These are phyloP conservation scores for Globisporangium megalacanthum DNA, from an alignment of 352 stramenopile species.

Conservation along the genomic window DNA sequence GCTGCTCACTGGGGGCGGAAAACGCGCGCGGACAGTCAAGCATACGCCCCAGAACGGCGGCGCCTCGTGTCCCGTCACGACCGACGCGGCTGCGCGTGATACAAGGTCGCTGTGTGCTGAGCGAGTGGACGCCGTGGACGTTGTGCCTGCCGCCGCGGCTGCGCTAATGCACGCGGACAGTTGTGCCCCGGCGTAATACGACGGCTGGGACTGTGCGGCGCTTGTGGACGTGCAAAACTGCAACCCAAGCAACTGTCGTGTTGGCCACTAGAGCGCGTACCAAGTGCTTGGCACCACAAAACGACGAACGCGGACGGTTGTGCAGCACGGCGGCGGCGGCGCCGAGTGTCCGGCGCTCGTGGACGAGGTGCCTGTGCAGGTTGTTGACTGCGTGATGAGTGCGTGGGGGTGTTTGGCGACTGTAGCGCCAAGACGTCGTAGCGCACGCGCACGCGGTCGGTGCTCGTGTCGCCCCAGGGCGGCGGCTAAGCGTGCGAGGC, in stretches of 20 bases:
- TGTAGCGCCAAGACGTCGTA: slow-evolving; percentile 34
- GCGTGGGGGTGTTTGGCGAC: slow-evolving; percentile 34
- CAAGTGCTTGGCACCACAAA: slow-evolving; percentile 37
- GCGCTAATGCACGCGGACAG: slow-evolving; percentile 37
- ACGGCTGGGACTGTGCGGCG: slow-evolving; percentile 30
- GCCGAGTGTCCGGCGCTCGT: slow-evolving; percentile 30
- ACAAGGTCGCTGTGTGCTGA: slow-evolving; percentile 36
- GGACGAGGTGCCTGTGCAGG: slow-evolving; percentile 30
- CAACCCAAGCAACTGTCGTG: slow-evolving; percentile 55
- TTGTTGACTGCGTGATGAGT: slow-evolving; percentile 39
- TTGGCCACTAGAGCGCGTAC: slow-evolving; percentile 43
- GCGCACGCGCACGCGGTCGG: slow-evolving; percentile 35
- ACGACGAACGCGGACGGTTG: slow-evolving; percentile 28
- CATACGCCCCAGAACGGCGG: slow-evolving; percentile 40
- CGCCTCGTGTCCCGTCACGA: slow-evolving; percentile 33
- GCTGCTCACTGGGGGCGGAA: slow-evolving; percentile 18
- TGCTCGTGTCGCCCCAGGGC: slow-evolving; percentile 37
- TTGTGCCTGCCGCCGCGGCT: slow-evolving; percentile 27
- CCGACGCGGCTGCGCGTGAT: slow-evolving; percentile 40
- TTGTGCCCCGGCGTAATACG: slow-evolving; percentile 39
- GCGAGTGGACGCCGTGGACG: slow-evolving; percentile 41
- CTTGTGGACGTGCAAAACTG: slow-evolving; percentile 53
- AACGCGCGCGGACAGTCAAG: slow-evolving; percentile 41
- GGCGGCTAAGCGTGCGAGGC: slow-evolving; percentile 38
- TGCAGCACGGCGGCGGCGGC: slow-evolving; percentile 37